These are phyloP conservation scores for Prunus mume DNA, from an alignment of 306 rosid species.

Conservation along the genomic window DNA sequence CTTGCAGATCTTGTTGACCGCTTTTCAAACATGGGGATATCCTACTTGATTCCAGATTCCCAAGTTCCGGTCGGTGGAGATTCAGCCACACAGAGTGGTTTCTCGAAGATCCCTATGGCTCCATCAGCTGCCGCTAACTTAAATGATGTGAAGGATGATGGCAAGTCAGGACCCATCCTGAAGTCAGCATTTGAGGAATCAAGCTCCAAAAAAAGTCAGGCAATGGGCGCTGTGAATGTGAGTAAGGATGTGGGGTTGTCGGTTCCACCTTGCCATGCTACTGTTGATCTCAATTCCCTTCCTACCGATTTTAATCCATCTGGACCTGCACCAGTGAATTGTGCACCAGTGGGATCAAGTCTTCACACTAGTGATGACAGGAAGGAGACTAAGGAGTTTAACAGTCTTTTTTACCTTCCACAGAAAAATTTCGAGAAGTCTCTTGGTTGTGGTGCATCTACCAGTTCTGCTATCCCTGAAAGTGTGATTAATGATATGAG, in stretches of 20 bases:
- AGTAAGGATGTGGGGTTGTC: constrained; percentile 20
- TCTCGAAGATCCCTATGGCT: constrained; percentile 16
- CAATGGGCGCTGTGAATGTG: constrained; percentile 22
- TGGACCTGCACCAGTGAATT: constrained; percentile 9
- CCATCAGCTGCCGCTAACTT: constrained; percentile 22
- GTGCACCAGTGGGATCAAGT: constrained; percentile 22
- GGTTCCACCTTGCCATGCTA: constrained; percentile 7
- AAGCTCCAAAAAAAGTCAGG: constrained; percentile 28
- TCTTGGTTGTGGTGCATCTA: constrained; percentile 22
- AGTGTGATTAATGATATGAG: not conserved
- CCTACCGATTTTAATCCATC: constrained; percentile 37
- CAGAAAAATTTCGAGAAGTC: constrained; percentile 14
- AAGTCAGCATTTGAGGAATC: constrained; percentile 22
- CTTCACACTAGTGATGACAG: constrained; percentile 27
- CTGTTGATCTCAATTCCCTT: constrained; percentile 57
- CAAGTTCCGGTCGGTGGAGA: constrained; percentile 34
- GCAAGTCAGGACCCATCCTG: not conserved
- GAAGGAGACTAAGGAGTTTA: constrained; percentile 31
- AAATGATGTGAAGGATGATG: constrained; percentile 20
- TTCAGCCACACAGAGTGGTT: constrained; percentile 21
- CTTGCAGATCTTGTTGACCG: constrained; percentile 42
- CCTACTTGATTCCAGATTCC: constrained; percentile 27
- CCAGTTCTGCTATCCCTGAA: constrained; percentile 29
- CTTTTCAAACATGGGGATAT: constrained; percentile 34
- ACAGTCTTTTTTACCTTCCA: not conserved